Evolutionary conservation across 768 basidiomycete species (phyloP), one percentile per base, ranked within the genome.

Genomic region (Hygrocybe coccinea): DNA sequence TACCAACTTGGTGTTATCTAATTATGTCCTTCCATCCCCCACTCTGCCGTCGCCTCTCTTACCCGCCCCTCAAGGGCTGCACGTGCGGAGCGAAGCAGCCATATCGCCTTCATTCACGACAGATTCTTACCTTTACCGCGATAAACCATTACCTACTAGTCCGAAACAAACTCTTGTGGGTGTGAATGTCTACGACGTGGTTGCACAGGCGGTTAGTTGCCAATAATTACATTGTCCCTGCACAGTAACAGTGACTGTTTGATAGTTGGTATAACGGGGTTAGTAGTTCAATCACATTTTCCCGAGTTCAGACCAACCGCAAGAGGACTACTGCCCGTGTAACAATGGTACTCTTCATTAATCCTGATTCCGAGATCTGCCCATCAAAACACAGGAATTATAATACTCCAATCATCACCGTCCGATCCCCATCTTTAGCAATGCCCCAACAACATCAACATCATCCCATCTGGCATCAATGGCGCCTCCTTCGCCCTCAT

Each of bases 391-490:
- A 46, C n/a, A 14, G 24, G 11, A 46, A 19, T 19, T 19, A 19
- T n/a, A 37, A 36, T 12, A 22, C 36, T 15, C n/a, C 24, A n/a
- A n/a, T n/a, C 5, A 38, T 52, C 41, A 84, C 65, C 83, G 80
- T 49, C 71, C 74, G 52, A 91, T 78, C 22, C 89, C 89, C 89
- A 95, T 89, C 79, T 97, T 97, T 67, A 95, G 69, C 63, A 86
- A 71, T 2, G 91, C 93, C 21, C 92, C 93, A 2, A 89, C 86
- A 5, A 95, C 81, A 63, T 95, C 92, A 2, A 97, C 93, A 39
- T 89, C 86, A 41, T 88, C 84, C 85, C 93, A 97, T 66, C 87
- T 71, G 52, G 80, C 70, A 61, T 79, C 76, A 22, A 49, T 59
- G 24, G 17, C 45, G 2, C 41, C 54, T 14, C 51, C 56, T 19